Evolutionary conservation across 345 rosid species (phyloP), one percentile per base, ranked within the genome.

Genomic region (Syzygium aqueum): DNA sequence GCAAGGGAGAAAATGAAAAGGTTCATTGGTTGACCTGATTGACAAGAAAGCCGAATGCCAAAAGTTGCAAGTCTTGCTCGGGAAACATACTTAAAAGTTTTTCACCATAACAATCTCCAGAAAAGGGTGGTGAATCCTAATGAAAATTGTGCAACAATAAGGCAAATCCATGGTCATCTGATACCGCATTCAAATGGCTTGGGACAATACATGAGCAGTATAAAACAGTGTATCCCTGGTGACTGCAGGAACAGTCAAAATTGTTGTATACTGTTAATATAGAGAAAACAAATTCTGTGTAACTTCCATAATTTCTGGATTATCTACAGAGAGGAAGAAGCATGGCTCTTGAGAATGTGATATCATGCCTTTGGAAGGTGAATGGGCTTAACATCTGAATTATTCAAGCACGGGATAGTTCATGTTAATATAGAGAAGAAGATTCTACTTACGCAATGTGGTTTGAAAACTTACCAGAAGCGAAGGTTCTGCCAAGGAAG

Each of bases 401-500:
- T 33, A 73, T 73, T 73, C 49, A 33, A 73, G 49, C 80, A 73
- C 3, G 21, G 80, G 80, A 37, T 19, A 19, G 27, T 33, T 73
- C 25, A 33, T 73, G 43, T 33, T 67, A 21, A 30, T 19, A 73
- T 19, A 73, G 56, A 40, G 28, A 21, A 73, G 78, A 50, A 59
- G 54, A 56, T 49, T 87, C 40, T 33, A 85, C 89, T 73, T 19
- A 37, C 3, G 3, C 14, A 73, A 73, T 28, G 80, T 5, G 80
- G 49, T 59, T 82, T 56, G 52, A 83, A 25, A 84, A 89, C 86
- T 27, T 92, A 97, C 99, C 99, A 97, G 91, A 97, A 97, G 53
- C 98, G 97, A 85, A 97, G 94, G 91, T 94, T 94, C 86, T 95
- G 95, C 98, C 99, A 97, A 6, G 98, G 99, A 89, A 97, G 98